phyloP scores from a whole-genome alignment of 345 rosid species.

The Citrus hindsii region DNA sequence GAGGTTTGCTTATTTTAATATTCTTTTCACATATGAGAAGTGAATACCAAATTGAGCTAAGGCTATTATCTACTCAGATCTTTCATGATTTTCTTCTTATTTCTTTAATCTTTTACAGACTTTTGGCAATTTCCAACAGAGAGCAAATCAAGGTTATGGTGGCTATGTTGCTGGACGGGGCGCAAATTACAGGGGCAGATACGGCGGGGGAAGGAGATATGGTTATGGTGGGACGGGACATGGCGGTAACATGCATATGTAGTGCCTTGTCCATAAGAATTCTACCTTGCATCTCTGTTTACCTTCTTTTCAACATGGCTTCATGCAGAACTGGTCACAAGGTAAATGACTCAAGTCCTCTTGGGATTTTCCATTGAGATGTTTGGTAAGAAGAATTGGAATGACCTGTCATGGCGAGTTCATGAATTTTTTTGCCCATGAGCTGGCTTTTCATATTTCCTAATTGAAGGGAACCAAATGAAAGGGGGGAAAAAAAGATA shows the following conservation, averaged over 20 bases:
- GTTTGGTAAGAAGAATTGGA: conserved; percentile 5
- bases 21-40: not conserved
- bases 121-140: conserved; percentile 24
- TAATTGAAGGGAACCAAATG: not conserved
- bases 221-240: conserved; percentile 32
- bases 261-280: conserved; percentile 1
- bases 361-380: conserved; percentile 8
- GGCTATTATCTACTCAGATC: not conserved
- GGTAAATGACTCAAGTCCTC: conserved; percentile 4
- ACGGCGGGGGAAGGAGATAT: conserved; percentile 27
- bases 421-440: conserved; percentile 17
- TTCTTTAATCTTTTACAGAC: conserved; percentile 22
- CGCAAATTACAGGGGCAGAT: conserved; percentile 10
- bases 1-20: conserved; percentile 31
- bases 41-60: not conserved
- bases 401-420: conserved; percentile 22
- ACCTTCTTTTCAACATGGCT: not conserved
- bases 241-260: conserved; percentile 17
- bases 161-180: conserved; percentile 25
- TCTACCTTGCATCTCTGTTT: not conserved
- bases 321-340: not conserved
- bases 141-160: conserved; percentile 19
- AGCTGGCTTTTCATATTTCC: conserved; percentile 9
- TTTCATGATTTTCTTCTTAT: not conserved
- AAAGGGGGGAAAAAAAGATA: not conserved